Base-by-base conservation (phyloP, 2,329 filamentous ascomycete species). In the Paraphaeosphaeria minitans region DNA sequence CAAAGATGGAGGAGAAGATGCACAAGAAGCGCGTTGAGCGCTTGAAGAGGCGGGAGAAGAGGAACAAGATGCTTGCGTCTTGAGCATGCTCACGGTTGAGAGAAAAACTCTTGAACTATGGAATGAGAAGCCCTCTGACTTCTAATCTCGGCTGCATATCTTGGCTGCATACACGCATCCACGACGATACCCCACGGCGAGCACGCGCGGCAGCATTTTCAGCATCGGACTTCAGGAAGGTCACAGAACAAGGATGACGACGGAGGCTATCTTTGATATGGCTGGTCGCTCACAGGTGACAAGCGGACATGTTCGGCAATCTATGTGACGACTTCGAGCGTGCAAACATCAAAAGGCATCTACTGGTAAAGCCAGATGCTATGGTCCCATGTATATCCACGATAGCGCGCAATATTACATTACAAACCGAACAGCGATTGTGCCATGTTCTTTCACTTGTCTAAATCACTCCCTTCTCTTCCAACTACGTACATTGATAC, bases 1-100 rank as follows among this genome's bases (percentile, higher is more conserved):
- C 93, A 77, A 92, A 93, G 82, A 87, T 99, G 87, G 94, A 93
- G 21, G 92, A 93, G 81, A 98, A 95, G 82, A 98, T 99, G 95
- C 94, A 98, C 81, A 88, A 87, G 79, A 98, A 97, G 84, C 85
- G 93, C 61, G 89, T 98, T 13, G 95, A 99, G 80, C 87, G 95
- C 69, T 79, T 97, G 78, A 97, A 93, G 88, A 87, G 93, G 74
- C 91, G 92, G 78, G 95, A 99, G 83, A 98, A 98, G 88, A 88
- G 95, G 75, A 99, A 94, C 79, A 95, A 94, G 82, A 80, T 92
- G 75, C 70, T 84, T 60, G 83, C 83, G 67, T 82, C 81, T 35
- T 83, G 76, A 75, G 59, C 39, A 27, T 27, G 35, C 19, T 19
- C 19, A 43, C 19, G 19, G 10, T 19, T 22, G 6, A n/a, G 0